Conservation (phyloP, 768 basidiomycete species). For the Termitomyces eurrhizus region DNA sequence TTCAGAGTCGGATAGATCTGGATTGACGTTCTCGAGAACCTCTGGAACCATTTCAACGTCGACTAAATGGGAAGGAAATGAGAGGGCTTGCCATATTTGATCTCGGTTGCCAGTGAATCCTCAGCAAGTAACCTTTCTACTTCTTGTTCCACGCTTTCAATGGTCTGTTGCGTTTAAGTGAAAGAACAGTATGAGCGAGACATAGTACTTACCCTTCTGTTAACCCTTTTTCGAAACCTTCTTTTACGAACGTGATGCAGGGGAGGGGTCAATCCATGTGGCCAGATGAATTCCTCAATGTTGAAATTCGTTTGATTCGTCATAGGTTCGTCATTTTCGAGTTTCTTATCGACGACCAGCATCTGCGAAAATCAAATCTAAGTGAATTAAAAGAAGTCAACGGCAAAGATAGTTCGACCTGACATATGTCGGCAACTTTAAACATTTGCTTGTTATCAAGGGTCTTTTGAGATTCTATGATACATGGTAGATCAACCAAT, state of each 20-base stretch:
- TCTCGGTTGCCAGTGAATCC: constrained; percentile 70
- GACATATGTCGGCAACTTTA: constrained; percentile 98
- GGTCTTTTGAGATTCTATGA: constrained; percentile 94
- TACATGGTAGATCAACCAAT: constrained; percentile 92
- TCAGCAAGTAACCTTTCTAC: constrained; percentile 84
- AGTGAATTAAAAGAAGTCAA: constrained; percentile 7
- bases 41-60: constrained; percentile 37
- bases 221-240: constrained; percentile 87
- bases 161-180: constrained; percentile 50
- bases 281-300: constrained; percentile 96
- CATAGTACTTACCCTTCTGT: constrained; percentile 58
- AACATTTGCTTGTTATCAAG: constrained; percentile 96
- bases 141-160: constrained; percentile 92
- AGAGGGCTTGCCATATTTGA: constrained; percentile 64
- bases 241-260: constrained; percentile 87
- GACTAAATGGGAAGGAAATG: neutral
- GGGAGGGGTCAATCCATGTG: constrained; percentile 93
- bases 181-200: neutral
- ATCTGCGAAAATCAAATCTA: constrained; percentile 49
- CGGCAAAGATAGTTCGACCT: constrained; percentile 44
- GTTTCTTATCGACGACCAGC: constrained; percentile 81
- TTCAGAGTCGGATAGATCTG: constrained; percentile 86
- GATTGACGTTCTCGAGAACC: constrained; percentile 86
- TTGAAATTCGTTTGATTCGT: constrained; percentile 69
- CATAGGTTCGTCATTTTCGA: constrained; percentile 66